Percentiles rank a stretch among this genome's conserved stretches.
Evolutionary conservation across 805 yeast species (phyloP).

Genomic region (Pichia eremophila): DNA sequence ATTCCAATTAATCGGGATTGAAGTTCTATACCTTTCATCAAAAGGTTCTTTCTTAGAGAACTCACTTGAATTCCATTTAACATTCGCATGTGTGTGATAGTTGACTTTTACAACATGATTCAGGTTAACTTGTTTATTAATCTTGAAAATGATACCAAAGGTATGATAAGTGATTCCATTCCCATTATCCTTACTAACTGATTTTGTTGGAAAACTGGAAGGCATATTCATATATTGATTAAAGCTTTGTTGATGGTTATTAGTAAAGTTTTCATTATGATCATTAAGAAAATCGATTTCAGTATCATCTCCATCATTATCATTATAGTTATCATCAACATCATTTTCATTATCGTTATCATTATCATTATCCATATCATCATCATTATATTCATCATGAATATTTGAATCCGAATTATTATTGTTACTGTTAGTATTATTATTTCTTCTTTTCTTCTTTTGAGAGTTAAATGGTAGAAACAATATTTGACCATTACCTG

Average conservation of each 20-base stretch:
- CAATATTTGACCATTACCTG: slow-evolving; percentile 27
- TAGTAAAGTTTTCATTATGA: neutral
- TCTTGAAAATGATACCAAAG: slow-evolving; percentile 40
- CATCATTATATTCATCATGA: slow-evolving; percentile 16
- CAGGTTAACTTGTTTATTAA: slow-evolving; percentile 31
- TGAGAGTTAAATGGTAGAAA: slow-evolving; percentile 27
- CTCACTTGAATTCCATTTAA: slow-evolving; percentile 38
- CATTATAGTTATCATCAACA: slow-evolving; percentile 17
- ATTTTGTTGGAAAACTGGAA: neutral
- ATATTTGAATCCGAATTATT: neutral
- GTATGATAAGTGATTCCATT: slow-evolving; percentile 33
- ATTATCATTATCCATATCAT: slow-evolving; percentile 12
- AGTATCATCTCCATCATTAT: slow-evolving; percentile 10
- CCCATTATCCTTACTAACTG: neutral
- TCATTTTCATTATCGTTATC: slow-evolving; percentile 2
- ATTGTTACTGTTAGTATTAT: neutral
- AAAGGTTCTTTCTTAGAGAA: slow-evolving; percentile 34
- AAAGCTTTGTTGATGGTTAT: neutral
- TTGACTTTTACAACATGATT: slow-evolving; percentile 30
- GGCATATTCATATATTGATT: slow-evolving; percentile 2
- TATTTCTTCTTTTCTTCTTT: slow-evolving; percentile 14
- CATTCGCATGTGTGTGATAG: slow-evolving; percentile 33
- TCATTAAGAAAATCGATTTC: neutral
- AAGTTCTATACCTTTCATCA: slow-evolving; percentile 34
- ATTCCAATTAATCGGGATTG: slow-evolving; percentile 34